Evolutionary conservation across 148 eudicot genomes (phyloP), one percentile per base, ranked within the genome.

Genomic region (Chenopodium quinoa): DNA sequence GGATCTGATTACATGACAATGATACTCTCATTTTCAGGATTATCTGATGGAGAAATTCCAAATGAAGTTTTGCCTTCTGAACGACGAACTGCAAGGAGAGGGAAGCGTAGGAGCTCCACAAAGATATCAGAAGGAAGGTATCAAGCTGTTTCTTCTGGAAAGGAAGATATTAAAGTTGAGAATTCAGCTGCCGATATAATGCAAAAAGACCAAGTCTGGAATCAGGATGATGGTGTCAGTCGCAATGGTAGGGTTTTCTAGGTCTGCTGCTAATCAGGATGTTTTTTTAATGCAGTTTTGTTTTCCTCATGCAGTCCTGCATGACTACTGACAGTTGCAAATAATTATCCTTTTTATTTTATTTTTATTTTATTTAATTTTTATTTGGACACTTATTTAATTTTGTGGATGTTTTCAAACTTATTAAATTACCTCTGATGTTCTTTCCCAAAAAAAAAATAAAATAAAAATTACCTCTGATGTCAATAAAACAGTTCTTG

Each of bases 41-140:
- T 86, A 71, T 62, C 84, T 44, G 81, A 86, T 77, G 88, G 84
- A 73, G 89, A 77, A 47, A 80, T 83, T 82, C 62, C 82, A 46
- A 85, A 86, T 78, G 90, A 81, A 77, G 80, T 54, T 82, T 82
- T 83, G 60, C 79, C 83, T 82, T 80, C 82, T 23, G 95, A 88
- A 16, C 89, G 81, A 19, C 89, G 84, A 80, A 66, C 84, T 74
- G 93, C 87, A 81, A 89, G 93, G 84, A 94, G 84, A 89, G 85
- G 93, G 78, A 91, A 86, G 84, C 89, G 95, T 60, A 91, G 84
- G 77, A 90, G 79, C 88, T 80, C 91, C 4, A 50, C 86, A 68
- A 94, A 90, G 85, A 75, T 83, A 12, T 40, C 81, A 46, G 93
- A 88, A 76, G 89, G 79, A 75, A 83, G 84, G 83, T 63, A 75